phyloP scores from a whole-genome alignment of 805 yeast genomes.

The Clavispora vitiphila region DNA sequence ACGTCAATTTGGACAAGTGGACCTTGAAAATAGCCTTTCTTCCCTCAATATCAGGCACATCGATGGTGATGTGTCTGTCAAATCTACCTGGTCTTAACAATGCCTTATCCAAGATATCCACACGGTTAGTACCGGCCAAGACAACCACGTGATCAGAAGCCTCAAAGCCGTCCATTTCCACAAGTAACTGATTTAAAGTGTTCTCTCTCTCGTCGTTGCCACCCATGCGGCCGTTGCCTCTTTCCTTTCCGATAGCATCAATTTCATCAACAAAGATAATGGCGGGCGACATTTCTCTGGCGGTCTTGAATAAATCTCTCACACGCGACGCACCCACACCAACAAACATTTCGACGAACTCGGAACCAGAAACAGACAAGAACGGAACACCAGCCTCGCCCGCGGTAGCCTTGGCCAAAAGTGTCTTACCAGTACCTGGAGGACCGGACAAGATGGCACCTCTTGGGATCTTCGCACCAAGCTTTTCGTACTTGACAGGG shows the following conservation, averaged over 20 bases:
- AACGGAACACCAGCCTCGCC: slow-evolving; percentile 99
- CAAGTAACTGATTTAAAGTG: slow-evolving; percentile 89
- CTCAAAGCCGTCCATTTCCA: slow-evolving; percentile 98
- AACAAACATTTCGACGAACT: slow-evolving; percentile 97
- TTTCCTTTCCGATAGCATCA: slow-evolving; percentile 97
- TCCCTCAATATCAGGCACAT: slow-evolving; percentile 92
- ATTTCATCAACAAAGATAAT: slow-evolving; percentile 97
- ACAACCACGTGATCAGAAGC: slow-evolving; percentile 92
- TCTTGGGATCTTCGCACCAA: slow-evolving; percentile 97
- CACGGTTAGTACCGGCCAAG: slow-evolving; percentile 94
- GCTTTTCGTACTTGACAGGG: slow-evolving; percentile 82
- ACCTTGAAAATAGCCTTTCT: slow-evolving; percentile 89
- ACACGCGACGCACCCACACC: slow-evolving; percentile 99
- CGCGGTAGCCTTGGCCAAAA: slow-evolving; percentile 96
- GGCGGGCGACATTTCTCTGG: slow-evolving; percentile 90
- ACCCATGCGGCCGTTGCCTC: slow-evolving; percentile 73
- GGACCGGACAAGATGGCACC: slow-evolving; percentile 98
- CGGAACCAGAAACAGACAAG: slow-evolving; percentile 93
- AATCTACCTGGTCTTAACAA: slow-evolving; percentile 96
- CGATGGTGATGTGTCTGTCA: slow-evolving; percentile 88
- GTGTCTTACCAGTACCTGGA: slow-evolving; percentile 98
- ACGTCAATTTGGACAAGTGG: slow-evolving; percentile 68
- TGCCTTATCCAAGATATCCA: slow-evolving; percentile 91
- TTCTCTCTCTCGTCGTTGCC: slow-evolving; percentile 97
- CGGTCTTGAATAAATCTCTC: slow-evolving; percentile 88